These are phyloP conservation scores for Striga hermonthica DNA, from an alignment of 305 asterid species.

Conservation along the genomic window DNA sequence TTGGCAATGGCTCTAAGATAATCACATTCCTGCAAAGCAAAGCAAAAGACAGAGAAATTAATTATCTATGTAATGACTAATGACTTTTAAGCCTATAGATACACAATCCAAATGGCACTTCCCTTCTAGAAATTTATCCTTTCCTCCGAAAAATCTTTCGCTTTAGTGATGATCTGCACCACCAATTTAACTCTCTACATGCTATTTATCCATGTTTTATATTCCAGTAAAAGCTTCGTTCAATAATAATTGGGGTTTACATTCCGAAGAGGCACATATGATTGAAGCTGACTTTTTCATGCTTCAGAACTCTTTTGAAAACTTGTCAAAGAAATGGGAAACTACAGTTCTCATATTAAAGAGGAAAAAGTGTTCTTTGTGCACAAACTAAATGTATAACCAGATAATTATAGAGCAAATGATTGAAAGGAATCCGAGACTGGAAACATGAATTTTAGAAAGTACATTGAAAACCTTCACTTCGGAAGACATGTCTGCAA, in stretches of 20 bases:
- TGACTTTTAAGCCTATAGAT: slow-evolving; percentile 17
- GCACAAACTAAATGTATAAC: not conserved
- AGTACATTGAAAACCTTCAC: too few relatives aligned
- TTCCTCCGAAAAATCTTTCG: not conserved
- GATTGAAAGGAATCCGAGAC: not conserved
- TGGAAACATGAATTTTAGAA: not conserved
- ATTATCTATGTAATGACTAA: slow-evolving; percentile 13
- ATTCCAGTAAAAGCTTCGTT: not conserved
- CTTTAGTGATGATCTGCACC: not conserved
- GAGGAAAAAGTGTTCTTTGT: not conserved
- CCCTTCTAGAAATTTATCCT: slow-evolving; percentile 8
- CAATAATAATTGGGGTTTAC: not conserved
- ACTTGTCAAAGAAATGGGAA: not conserved
- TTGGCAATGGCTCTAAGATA: slow-evolving; percentile 70
- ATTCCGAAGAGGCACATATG: slow-evolving; percentile 1
- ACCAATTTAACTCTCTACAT: not conserved
- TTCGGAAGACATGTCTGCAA: too few relatives aligned
- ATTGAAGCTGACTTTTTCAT: not conserved
- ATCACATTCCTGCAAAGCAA: slow-evolving; percentile 71
- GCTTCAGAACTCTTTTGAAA: not conserved
- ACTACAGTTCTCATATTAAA: not conserved
- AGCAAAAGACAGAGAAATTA: slow-evolving; percentile 17
- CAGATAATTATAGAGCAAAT: not conserved
- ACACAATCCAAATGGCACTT: slow-evolving; percentile 3
- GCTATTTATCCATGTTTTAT: slow-evolving; percentile 1